Conservation (phyloP, 2,329 filamentous ascomycete species). For the Trichothecium roseum region DNA sequence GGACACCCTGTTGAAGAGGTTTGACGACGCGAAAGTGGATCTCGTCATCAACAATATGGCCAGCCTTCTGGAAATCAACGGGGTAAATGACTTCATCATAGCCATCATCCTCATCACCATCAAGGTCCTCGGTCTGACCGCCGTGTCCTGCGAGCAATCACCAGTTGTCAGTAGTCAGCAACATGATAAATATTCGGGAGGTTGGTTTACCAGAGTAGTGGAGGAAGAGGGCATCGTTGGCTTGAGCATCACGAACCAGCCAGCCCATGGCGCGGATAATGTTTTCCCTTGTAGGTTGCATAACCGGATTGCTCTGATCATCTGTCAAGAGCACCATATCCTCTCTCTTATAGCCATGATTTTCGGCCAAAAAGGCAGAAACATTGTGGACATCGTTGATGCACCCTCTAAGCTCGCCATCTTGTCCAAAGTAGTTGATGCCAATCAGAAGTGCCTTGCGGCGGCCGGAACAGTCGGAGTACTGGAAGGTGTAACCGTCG, state of each 20-base stretch:
- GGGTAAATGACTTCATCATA: constrained; percentile 73
- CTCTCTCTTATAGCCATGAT: constrained; percentile 62
- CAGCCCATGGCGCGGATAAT: constrained; percentile 67
- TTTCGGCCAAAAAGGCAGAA: constrained; percentile 57
- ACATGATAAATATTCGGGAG: neutral
- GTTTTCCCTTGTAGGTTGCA: constrained; percentile 65
- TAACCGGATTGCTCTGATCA: constrained; percentile 59
- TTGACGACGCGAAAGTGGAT: constrained; percentile 70
- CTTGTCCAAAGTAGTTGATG: constrained; percentile 70
- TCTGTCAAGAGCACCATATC: constrained; percentile 75
- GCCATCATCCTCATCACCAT: constrained; percentile 70
- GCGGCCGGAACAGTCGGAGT: constrained; percentile 63
- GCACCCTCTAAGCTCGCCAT: constrained; percentile 63
- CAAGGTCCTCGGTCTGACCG: constrained; percentile 61
- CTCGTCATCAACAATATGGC: constrained; percentile 69
- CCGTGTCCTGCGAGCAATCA: constrained; percentile 47
- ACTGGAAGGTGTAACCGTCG: constrained; percentile 60
- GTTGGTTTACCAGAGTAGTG: constrained; percentile 61
- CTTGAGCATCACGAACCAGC: constrained; percentile 60
- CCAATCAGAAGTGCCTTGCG: constrained; percentile 68
- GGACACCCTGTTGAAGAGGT: constrained; percentile 70
- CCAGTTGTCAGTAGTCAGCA: neutral
- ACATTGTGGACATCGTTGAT: constrained; percentile 77
- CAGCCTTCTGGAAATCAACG: constrained; percentile 58
- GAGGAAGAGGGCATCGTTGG: constrained; percentile 69